These are phyloP conservation scores for Fusarium pseudoanthophilum DNA, from an alignment of 2,329 filamentous ascomycete genomes.

Conservation along the genomic window DNA sequence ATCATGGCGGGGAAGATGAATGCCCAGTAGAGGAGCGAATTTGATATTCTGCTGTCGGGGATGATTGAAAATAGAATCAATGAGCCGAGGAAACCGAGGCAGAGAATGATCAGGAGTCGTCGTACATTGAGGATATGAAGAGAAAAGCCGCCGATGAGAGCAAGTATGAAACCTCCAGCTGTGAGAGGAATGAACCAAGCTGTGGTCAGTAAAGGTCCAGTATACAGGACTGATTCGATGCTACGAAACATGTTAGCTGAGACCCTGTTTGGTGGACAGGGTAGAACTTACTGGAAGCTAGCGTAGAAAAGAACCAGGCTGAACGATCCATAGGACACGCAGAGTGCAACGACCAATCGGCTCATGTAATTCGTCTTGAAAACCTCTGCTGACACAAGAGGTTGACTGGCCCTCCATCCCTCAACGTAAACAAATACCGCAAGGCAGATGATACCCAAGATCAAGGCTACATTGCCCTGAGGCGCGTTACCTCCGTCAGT, in stretches of 20 bases:
- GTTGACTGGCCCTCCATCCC: constrained; percentile 73
- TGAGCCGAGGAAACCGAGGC: constrained; percentile 66
- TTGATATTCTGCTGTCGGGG: constrained; percentile 58
- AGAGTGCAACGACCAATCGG: constrained; percentile 67
- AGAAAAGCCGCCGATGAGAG: constrained; percentile 71
- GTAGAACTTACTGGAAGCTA: constrained; percentile 67
- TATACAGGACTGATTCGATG: constrained; percentile 69
- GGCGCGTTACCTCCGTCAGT: constrained; percentile 78
- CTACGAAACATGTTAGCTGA: constrained; percentile 47
- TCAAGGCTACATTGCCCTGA: constrained; percentile 69
- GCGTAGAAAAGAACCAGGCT: constrained; percentile 77
- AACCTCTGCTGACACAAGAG: constrained; percentile 75
- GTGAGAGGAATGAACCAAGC: constrained; percentile 77
- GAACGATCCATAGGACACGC: constrained; percentile 75
- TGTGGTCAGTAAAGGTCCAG: constrained; percentile 70
- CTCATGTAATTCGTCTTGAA: constrained; percentile 78
- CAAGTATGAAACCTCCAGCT: constrained; percentile 73
- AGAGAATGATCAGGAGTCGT: constrained; percentile 70
- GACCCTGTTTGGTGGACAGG: accelerated
- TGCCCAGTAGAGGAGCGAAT: constrained; percentile 69
- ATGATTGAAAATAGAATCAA: constrained; percentile 73
- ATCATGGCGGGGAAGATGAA: constrained; percentile 78
- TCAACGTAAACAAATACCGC: constrained; percentile 74
- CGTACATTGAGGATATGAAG: constrained; percentile 73
- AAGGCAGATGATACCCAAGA: constrained; percentile 70